A percentile compares a stretch with the other conserved stretches of the same genome.
Conservation (phyloP, 768 basidiomycete species). For the Daedaleopsis nitida region DNA sequence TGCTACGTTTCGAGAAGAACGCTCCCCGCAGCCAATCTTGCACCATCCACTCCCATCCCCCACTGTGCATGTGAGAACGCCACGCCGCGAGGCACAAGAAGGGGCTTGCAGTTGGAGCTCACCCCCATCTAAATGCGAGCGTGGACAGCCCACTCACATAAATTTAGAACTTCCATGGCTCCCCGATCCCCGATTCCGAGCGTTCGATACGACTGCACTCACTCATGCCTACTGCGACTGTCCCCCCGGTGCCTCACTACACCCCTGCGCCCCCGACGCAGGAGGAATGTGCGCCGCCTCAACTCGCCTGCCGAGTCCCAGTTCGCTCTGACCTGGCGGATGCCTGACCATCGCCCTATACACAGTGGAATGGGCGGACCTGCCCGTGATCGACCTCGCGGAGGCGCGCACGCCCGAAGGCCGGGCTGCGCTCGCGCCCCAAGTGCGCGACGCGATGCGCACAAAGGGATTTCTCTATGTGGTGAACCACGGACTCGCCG, state of each 20-base stretch:
- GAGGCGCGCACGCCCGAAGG: conserved; percentile 35
- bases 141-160: too few relatives aligned
- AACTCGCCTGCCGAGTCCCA: background rate
- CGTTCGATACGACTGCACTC: background rate
- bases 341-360: too few relatives aligned
- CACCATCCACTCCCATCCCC: background rate
- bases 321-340: background rate
- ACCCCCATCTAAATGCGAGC: too few relatives aligned
- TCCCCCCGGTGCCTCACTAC: conserved; percentile 25
- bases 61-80: background rate
- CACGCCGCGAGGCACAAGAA: too few relatives aligned
- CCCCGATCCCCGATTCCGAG: background rate
- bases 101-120: too few relatives aligned
- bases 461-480: conserved; percentile 48
- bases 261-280: conserved; percentile 27
- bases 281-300: conserved; percentile 4
- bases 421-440: conserved; percentile 30
- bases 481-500: conserved; percentile 49
- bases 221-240: conserved; percentile 18
- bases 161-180: background rate
- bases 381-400: conserved; percentile 36
- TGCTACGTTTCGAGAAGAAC: too few relatives aligned
- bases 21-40: background rate
- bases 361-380: conserved; percentile 39
- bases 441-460: conserved; percentile 36